Percentiles rank a stretch among this genome's conserved stretches.
These are phyloP conservation scores for Saprolegnia parasitica DNA, from an alignment of 352 stramenopile genomes.

Conservation along the genomic window DNA sequence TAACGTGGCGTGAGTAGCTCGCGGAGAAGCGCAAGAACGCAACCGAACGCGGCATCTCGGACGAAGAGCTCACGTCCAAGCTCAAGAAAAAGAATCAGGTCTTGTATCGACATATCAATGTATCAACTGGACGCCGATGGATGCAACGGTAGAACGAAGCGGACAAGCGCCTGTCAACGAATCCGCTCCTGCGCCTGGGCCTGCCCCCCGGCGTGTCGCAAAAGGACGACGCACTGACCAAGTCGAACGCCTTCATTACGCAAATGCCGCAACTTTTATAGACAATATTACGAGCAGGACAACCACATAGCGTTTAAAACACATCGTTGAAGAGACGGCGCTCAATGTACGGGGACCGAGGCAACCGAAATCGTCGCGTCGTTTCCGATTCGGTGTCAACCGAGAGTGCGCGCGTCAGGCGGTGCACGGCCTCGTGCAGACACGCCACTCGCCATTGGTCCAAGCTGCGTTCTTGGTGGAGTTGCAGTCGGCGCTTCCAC, in stretches of 20 bases:
- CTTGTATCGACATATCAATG: neutral
- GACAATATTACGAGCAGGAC: conserved; percentile 3
- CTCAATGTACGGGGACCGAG: too few species aligned
- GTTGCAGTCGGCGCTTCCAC: too few species aligned
- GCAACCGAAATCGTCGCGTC: too few species aligned
- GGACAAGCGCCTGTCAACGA: conserved; percentile 62
- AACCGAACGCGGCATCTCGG: conserved; percentile 72
- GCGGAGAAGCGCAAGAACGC: conserved; percentile 70
- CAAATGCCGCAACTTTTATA: conserved; percentile 34
- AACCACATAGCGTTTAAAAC: too few species aligned
- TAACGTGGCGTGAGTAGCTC: conserved; percentile 37
- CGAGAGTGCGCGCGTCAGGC: too few species aligned
- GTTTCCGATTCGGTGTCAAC: too few species aligned
- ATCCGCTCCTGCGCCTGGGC: conserved; percentile 41
- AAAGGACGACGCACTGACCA: conserved; percentile 39
- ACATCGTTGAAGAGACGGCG: too few species aligned
- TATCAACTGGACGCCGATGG: neutral
- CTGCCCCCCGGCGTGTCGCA: conserved; percentile 35
- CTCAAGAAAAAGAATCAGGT: conserved; percentile 68
- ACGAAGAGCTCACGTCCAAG: conserved; percentile 78
- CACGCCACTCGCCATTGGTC: too few species aligned
- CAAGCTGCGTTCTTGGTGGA: too few species aligned
- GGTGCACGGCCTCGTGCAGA: too few species aligned
- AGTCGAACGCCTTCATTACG: conserved; percentile 64
- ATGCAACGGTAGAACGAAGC: conserved; percentile 44